These are phyloP conservation scores for Scalesia atractyloides DNA, from an alignment of 129 eudicot species.

Conservation along the genomic window DNA sequence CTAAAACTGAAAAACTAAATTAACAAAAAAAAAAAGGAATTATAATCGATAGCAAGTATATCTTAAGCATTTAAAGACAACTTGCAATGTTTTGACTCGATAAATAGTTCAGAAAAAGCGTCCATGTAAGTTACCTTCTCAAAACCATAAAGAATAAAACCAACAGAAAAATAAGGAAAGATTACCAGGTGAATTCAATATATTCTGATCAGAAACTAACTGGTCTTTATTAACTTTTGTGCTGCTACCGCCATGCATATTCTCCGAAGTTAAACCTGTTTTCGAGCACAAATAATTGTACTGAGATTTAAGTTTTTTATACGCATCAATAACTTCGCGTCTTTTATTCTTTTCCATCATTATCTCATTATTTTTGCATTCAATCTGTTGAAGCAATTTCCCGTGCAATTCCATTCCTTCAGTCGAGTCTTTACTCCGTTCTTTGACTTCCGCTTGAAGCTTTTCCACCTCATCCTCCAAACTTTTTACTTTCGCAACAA, in stretches of 20 bases:
- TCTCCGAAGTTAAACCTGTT: conserved; percentile 51
- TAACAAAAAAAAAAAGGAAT: no score
- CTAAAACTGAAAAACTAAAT: neutral
- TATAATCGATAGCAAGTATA: neutral
- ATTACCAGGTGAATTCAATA: conserved; percentile 52
- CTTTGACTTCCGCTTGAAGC: conserved; percentile 50
- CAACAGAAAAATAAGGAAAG: neutral
- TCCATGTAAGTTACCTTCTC: neutral
- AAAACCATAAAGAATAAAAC: conserved; percentile 4
- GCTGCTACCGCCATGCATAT: conserved; percentile 38
- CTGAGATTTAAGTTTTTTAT: conserved; percentile 84
- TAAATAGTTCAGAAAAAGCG: neutral
- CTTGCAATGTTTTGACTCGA: conserved; percentile 9
- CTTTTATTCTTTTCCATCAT: conserved; percentile 58
- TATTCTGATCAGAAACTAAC: conserved; percentile 35
- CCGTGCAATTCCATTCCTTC: conserved; percentile 69
- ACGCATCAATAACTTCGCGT: conserved; percentile 52
- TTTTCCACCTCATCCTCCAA: conserved; percentile 59
- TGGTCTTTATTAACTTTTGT: conserved; percentile 46
- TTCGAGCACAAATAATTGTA: conserved; percentile 60
- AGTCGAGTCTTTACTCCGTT: conserved; percentile 47
- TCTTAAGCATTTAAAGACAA: neutral
- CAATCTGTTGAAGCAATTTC: conserved; percentile 70
- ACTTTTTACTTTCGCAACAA: conserved; percentile 50
- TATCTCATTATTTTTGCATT: conserved; percentile 59